Percentiles rank a stretch among this genome's conserved stretches.
Conservation (phyloP, 169 alveolate genomes). For the Plasmodium ovale region DNA sequence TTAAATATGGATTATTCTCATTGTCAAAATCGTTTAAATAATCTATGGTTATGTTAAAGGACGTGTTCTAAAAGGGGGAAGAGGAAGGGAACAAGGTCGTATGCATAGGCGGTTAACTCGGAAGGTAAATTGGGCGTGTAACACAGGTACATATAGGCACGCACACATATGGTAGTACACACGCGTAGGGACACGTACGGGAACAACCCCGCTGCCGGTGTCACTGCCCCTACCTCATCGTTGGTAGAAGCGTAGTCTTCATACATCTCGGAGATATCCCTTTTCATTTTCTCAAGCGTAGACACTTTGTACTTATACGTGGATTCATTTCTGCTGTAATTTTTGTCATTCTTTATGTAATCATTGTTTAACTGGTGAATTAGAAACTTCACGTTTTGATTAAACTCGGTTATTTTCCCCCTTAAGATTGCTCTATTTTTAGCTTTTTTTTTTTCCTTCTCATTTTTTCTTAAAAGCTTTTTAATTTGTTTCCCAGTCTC, state of each 20-base stretch:
- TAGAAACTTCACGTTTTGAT: slow-evolving; percentile 49
- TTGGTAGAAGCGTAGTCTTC: slow-evolving; percentile 52
- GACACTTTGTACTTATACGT: slow-evolving; percentile 29
- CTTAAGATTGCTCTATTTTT: slow-evolving; percentile 72
- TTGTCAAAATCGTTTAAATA: slow-evolving; percentile 41
- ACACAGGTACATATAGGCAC: not conserved
- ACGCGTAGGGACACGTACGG: too few species aligned
- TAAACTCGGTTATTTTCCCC: slow-evolving; percentile 71
- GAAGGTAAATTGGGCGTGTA: too few species aligned
- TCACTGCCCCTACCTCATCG: slow-evolving; percentile 15
- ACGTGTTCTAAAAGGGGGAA: slow-evolving; percentile 29
- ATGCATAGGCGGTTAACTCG: not conserved
- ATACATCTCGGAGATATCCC: slow-evolving; percentile 32
- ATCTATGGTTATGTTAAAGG: slow-evolving; percentile 52
- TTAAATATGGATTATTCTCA: slow-evolving; percentile 36
- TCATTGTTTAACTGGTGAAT: slow-evolving; percentile 65
- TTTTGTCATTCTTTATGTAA: slow-evolving; percentile 63
- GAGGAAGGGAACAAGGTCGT: not conserved
- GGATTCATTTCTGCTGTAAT: slow-evolving; percentile 18
- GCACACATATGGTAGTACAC: not conserved
- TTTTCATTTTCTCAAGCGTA: slow-evolving; percentile 44
- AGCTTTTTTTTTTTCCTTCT: slow-evolving; percentile 46
- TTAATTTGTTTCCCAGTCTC: slow-evolving; percentile 68
- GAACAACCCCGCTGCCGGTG: not conserved
- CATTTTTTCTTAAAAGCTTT: slow-evolving; percentile 42